These are phyloP conservation scores for Francoa sonchifolia DNA, from an alignment of 441 rosid genomes.

Conservation along the genomic window DNA sequence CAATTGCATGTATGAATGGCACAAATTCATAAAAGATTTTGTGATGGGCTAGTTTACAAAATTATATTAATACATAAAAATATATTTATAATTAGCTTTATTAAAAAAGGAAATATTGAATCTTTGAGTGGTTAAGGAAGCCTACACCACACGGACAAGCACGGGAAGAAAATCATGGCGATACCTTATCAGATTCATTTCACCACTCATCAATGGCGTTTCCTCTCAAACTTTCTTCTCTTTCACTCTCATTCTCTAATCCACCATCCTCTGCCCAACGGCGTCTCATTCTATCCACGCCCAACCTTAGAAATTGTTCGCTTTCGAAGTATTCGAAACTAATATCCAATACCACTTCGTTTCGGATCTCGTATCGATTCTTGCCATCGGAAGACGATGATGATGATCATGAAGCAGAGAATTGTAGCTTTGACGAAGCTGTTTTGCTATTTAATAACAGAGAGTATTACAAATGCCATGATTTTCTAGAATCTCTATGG, in stretches of 20 bases:
- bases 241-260: background rate
- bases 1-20: too few relatives aligned
- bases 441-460: constrained; percentile 43
- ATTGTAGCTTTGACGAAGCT: constrained; percentile 40
- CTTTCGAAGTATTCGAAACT: background rate
- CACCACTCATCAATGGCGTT: constrained; percentile 9
- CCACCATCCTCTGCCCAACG: background rate
- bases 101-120: too few relatives aligned
- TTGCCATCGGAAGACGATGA: constrained; percentile 14
- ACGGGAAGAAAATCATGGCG: background rate
- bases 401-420: constrained; percentile 7
- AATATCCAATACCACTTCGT: constrained; percentile 1
- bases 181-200: background rate
- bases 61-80: too few relatives aligned
- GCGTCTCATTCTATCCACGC: too few relatives aligned
- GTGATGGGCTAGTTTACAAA: too few relatives aligned
- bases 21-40: too few relatives aligned
- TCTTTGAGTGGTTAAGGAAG: background rate
- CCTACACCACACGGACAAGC: background rate
- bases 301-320: too few relatives aligned
- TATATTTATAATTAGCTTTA: too few relatives aligned
- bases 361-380: constrained; percentile 25
- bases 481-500: constrained; percentile 63
- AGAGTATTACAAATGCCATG: constrained; percentile 66
- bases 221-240: constrained; percentile 1